Evolutionary conservation across 139 green algal genomes (phyloP).

Genomic region (Chlorokybus atmophyticus): DNA sequence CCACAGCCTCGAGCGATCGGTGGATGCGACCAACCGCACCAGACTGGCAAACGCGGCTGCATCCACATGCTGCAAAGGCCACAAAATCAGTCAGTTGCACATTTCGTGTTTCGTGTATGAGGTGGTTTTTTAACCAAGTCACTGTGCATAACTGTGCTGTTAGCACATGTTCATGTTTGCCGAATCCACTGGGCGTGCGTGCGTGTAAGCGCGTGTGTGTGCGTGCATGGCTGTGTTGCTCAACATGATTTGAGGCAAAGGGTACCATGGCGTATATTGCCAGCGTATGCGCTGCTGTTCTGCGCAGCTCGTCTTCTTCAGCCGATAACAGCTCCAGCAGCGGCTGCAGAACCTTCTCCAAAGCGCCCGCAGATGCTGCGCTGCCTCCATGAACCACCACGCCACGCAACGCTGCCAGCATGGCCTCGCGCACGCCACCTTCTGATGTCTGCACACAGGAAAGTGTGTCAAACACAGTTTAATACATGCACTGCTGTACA

Average conservation of each 20-base stretch:
- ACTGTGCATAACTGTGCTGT: too few species aligned
- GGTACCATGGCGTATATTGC: too few species aligned
- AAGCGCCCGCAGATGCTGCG: background rate
- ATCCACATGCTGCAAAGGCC: constrained; percentile 1
- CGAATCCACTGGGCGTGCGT: background rate
- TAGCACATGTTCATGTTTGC: background rate
- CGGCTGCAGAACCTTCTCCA: constrained; percentile 1
- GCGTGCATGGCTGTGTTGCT: too few species aligned
- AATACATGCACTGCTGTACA: background rate
- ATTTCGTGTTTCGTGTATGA: too few species aligned
- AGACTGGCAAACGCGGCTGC: background rate
- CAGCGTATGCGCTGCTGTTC: constrained; percentile 8
- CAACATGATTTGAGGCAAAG: too few species aligned
- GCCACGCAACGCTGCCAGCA: constrained; percentile 15
- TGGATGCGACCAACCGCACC: background rate
- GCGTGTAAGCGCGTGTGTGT: constrained; percentile 9
- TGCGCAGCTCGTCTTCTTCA: constrained; percentile 17
- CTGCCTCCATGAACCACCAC: constrained; percentile 17
- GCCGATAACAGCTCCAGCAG: constrained; percentile 7
- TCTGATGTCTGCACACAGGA: background rate
- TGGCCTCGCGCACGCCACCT: constrained; percentile 20
- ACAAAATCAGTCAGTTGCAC: constrained; percentile 12
- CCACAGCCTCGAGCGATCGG: background rate
- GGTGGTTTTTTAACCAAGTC: too few species aligned
- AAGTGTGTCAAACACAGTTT: background rate